phyloP scores from a whole-genome alignment of 371 early-diverging fungal genomes.

The Mortierella sp. region DNA sequence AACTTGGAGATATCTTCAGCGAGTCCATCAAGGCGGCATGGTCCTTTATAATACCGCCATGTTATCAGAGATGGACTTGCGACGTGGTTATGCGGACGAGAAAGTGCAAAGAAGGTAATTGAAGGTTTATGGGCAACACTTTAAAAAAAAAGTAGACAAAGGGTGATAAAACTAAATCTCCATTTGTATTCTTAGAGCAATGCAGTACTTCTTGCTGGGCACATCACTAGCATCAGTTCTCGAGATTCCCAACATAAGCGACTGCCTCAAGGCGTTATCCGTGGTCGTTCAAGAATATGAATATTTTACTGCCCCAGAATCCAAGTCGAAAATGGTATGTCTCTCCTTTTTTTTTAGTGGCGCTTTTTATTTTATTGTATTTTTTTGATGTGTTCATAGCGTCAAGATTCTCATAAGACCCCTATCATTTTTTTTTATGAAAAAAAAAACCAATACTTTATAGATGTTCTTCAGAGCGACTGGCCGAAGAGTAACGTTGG shows the following conservation, averaged over 20 bases:
- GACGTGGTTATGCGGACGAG: slow-evolving; percentile 38
- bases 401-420: too few relatives aligned
- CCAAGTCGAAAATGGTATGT: slow-evolving; percentile 42
- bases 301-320: slow-evolving; percentile 41
- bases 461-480: slow-evolving; percentile 43
- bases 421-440: neutral
- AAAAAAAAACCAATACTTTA: neutral
- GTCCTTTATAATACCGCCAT: slow-evolving; percentile 48
- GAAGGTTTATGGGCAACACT: neutral
- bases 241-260: slow-evolving; percentile 33
- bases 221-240: slow-evolving; percentile 46
- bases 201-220: slow-evolving; percentile 50
- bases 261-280: slow-evolving; percentile 38
- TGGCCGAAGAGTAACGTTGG: slow-evolving; percentile 25
- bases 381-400: neutral
- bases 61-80: slow-evolving; percentile 31
- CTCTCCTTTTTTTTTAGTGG: neutral
- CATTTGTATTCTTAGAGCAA: slow-evolving; percentile 12
- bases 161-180: neutral
- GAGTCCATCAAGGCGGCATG: slow-evolving; percentile 48
- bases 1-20: slow-evolving; percentile 43
- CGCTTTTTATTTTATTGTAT: neutral
- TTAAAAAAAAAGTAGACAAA: too few relatives aligned
- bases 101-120: slow-evolving; percentile 47
- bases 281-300: slow-evolving; percentile 48